These are phyloP conservation scores for Cornus controversa DNA, from an alignment of 148 eudicot genomes.

Conservation along the genomic window DNA sequence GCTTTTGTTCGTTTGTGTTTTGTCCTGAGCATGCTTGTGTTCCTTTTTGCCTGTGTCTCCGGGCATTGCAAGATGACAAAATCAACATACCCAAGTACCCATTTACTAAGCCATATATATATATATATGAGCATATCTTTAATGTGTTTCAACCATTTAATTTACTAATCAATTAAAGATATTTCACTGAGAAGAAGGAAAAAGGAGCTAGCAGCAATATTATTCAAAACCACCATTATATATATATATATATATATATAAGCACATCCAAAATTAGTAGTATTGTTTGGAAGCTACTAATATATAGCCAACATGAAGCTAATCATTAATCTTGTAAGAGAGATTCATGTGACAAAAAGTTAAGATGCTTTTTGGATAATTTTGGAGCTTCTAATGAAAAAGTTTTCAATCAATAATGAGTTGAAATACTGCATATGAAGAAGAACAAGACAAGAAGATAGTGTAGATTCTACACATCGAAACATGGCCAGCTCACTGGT, in stretches of 20 bases:
- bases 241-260: too few species aligned
- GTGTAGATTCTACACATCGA: constrained; percentile 14
- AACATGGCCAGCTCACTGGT: constrained; percentile 22
- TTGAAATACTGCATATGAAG: constrained; percentile 13
- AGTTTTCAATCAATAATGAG: constrained; percentile 19
- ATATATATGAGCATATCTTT: background rate
- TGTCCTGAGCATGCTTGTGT: constrained; percentile 19
- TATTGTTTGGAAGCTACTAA: too few species aligned
- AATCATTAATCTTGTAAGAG: background rate
- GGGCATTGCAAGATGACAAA: constrained; percentile 18
- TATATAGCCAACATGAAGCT: background rate
- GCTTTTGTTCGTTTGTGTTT: constrained; percentile 16
- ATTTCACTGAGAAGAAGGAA: too few species aligned
- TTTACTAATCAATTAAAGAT: too few species aligned
- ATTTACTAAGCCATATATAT: constrained; percentile 2
- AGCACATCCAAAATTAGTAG: too few species aligned
- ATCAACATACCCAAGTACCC: constrained; percentile 7
- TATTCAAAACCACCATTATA: too few species aligned
- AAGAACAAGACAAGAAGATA: constrained; percentile 13
- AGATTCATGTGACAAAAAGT: background rate
- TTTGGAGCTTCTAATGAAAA: constrained; percentile 18
- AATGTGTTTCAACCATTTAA: too few species aligned
- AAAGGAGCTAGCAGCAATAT: too few species aligned
- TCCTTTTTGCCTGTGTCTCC: constrained; percentile 12
- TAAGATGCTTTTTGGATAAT: constrained; percentile 10